phyloP scores from a whole-genome alignment of 495 filamentous ascomycete genomes.

The Tuber aestivum region DNA sequence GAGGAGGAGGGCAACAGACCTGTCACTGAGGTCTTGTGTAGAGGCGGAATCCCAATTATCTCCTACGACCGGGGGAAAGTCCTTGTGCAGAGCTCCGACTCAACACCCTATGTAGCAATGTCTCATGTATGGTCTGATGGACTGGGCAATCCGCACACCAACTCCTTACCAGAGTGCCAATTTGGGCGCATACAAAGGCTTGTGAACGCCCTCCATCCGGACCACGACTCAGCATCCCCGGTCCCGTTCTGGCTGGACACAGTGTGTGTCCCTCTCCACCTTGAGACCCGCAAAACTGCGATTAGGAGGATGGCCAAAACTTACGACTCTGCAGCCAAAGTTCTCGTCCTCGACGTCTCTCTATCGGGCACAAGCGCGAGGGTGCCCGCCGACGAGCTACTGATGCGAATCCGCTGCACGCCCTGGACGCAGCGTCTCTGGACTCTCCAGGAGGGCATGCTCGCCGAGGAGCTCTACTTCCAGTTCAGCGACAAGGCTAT shows the following conservation, averaged over 20 bases:
- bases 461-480: conserved; percentile 22
- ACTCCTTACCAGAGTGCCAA: conserved; percentile 14
- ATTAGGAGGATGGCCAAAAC: conserved; percentile 15
- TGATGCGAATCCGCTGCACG: conserved; percentile 19
- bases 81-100: background rate
- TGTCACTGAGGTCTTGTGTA: background rate
- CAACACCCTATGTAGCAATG: conserved; percentile 18
- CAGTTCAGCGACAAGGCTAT: conserved; percentile 6
- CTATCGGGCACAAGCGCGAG: background rate
- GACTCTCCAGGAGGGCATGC: conserved; percentile 25
- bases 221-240: background rate
- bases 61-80: conserved; percentile 3
- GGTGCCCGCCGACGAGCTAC: conserved; percentile 4
- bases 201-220: background rate
- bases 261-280: conserved; percentile 9
- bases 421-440: conserved; percentile 20
- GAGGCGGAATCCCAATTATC: background rate
- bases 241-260: conserved; percentile 14
- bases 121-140: conserved; percentile 27
- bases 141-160: conserved; percentile 11
- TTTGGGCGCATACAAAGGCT: background rate
- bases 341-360: conserved; percentile 12
- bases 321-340: conserved; percentile 6
- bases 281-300: conserved; percentile 2
- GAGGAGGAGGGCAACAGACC: conserved; percentile 1